phyloP scores from a whole-genome alignment of 768 basidiomycete genomes.

The Lactifluus echinatus region DNA sequence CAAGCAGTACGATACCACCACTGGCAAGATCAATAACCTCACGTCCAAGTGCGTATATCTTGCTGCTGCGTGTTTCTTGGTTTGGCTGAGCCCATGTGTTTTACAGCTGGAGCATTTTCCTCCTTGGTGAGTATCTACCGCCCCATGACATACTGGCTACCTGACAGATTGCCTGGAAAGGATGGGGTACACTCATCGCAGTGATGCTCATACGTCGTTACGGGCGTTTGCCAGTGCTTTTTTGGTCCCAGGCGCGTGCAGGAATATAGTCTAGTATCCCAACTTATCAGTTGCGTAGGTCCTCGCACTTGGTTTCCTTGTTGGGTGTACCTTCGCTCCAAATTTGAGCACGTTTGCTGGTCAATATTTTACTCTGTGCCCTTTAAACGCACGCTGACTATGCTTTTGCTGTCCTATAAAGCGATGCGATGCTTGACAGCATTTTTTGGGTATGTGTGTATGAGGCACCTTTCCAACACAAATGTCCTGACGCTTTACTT shows the following conservation, averaged over 20 bases:
- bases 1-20: slow-evolving; percentile 43
- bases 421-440: slow-evolving; percentile 53
- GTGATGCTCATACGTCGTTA: slow-evolving; percentile 55
- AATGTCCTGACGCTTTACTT: background rate
- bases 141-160: slow-evolving; percentile 8
- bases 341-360: slow-evolving; percentile 50
- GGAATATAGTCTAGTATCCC: background rate
- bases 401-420: slow-evolving; percentile 18
- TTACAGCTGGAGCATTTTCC: slow-evolving; percentile 55
- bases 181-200: slow-evolving; percentile 54
- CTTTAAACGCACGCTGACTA: background rate
- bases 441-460: slow-evolving; percentile 41
- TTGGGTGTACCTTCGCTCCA: slow-evolving; percentile 53
- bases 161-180: slow-evolving; percentile 23
- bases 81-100: slow-evolving; percentile 20
- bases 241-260: slow-evolving; percentile 55
- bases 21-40: slow-evolving; percentile 50
- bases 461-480: background rate
- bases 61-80: background rate
- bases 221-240: slow-evolving; percentile 58
- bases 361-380: slow-evolving; percentile 27
- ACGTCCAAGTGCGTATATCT: slow-evolving; percentile 37
- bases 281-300: slow-evolving; percentile 28
- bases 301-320: slow-evolving; percentile 46
- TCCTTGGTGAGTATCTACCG: slow-evolving; percentile 34